These are phyloP conservation scores for Tolypocladium capitatum DNA, from an alignment of 2,329 filamentous ascomycete genomes.

Conservation along the genomic window DNA sequence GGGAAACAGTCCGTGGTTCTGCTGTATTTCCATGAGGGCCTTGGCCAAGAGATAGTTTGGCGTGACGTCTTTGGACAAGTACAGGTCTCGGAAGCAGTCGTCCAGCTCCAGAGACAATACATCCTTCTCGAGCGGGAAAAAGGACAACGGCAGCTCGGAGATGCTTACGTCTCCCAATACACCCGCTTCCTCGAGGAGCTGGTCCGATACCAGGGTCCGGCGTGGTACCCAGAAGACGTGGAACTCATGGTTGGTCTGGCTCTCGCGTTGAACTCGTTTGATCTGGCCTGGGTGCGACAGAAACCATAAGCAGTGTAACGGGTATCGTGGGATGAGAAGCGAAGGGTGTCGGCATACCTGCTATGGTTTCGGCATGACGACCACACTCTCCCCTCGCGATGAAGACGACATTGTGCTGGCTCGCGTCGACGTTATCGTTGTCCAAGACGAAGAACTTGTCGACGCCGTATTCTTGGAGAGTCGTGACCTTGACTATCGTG, in stretches of 20 bases:
- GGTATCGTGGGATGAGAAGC: neutral
- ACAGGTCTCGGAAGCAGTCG: constrained; percentile 75
- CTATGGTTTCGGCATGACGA: constrained; percentile 70
- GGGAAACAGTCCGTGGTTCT: constrained; percentile 84
- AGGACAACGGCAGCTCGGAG: constrained; percentile 73
- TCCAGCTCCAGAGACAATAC: constrained; percentile 83
- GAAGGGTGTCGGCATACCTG: constrained; percentile 48
- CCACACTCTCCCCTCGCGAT: constrained; percentile 82
- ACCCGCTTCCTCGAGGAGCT: constrained; percentile 82
- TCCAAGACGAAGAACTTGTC: constrained; percentile 96
- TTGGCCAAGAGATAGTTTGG: constrained; percentile 80
- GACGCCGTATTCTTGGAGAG: constrained; percentile 91
- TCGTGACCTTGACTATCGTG: constrained; percentile 87
- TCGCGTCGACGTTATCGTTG: constrained; percentile 88
- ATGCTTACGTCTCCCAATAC: constrained; percentile 88
- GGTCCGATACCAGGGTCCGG: constrained; percentile 80
- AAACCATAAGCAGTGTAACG: constrained; percentile 14
- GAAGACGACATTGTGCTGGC: constrained; percentile 90
- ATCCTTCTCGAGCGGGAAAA: constrained; percentile 85
- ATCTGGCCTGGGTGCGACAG: constrained; percentile 59
- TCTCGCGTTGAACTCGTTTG: constrained; percentile 75
- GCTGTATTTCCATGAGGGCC: constrained; percentile 88
- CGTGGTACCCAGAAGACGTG: constrained; percentile 94
- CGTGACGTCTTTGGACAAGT: constrained; percentile 80
- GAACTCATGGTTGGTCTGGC: constrained; percentile 86